Evolutionary conservation across 2,329 filamentous ascomycete species (phyloP), one percentile per base, ranked within the genome.

Genomic region (Fusarium nurragi): DNA sequence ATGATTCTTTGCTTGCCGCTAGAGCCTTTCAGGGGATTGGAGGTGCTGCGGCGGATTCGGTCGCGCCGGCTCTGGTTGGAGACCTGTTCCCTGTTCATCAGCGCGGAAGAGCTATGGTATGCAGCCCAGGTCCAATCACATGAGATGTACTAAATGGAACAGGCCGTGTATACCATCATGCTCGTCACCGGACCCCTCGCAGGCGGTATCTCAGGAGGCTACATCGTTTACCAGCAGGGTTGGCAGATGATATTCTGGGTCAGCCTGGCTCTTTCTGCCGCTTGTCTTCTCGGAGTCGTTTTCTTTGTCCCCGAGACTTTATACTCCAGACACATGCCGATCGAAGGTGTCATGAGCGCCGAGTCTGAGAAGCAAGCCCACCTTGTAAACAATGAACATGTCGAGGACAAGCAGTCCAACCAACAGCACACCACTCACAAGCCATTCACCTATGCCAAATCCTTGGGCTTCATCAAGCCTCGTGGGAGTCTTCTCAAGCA

Each of bases 81-180:
- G 77, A 78, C 12, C 60, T 78, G 21, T 78, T 74, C 18, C 77
- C 77, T 7, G 58, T 78, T 0, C 72, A 77, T 18, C 69, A 78
- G 18, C 71, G 77, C 1, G 76, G 76, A 4, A 44, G 70, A 12
- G 76, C 76, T 13, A 78, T 79, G 68, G 68, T 65, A 23, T 3
- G 12, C 8, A 3, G 2, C 3, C 9, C 26, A 3, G 13, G 13
- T 30, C 7, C 26, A 6, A 12, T 16, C 6, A 2, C 4, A 7
- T 21, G 5, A 3, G 1, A 5, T 4, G 3, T 19, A n/a, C 9
- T 5, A 13, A 12, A 10, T 8, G 3, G 0, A 10, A 9, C 1
- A 69, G 77, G 76, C 75, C 1, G 46, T 78, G 2, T 79, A 77
- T 47, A 78, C 75, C 0, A 64, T 75, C 1, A 74, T 72, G 23